Evolutionary conservation across 805 yeast species (phyloP).

Genomic region (Candida glaebosa): DNA sequence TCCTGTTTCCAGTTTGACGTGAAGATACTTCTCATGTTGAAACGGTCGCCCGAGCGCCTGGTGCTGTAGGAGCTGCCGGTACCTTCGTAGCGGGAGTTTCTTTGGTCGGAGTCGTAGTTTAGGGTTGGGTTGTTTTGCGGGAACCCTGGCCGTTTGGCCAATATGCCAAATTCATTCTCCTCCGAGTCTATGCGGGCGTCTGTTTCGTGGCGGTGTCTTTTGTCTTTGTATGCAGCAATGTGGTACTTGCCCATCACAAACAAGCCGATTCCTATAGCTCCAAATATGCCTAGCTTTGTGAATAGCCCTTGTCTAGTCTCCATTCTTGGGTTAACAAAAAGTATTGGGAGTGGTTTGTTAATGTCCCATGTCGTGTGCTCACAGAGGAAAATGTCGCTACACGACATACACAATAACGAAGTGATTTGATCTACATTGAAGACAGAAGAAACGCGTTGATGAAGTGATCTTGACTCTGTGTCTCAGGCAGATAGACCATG

Average conservation of each 20-base stretch:
- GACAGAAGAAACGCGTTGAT: background rate
- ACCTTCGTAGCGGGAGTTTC: constrained; percentile 68
- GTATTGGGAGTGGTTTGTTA: too few relatives aligned
- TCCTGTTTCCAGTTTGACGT: constrained; percentile 10
- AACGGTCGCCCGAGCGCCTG: constrained; percentile 56
- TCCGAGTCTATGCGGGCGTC: constrained; percentile 33
- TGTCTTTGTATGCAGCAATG: constrained; percentile 30
- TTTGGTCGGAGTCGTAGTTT: constrained; percentile 28
- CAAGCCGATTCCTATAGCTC: constrained; percentile 27
- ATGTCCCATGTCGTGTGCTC: too few relatives aligned
- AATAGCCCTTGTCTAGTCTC: constrained; percentile 37
- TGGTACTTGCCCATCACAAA: constrained; percentile 33
- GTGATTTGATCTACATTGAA: background rate
- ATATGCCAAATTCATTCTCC: constrained; percentile 25
- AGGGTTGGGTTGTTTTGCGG: constrained; percentile 36
- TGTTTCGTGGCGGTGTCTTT: constrained; percentile 31
- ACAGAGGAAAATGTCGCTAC: too few relatives aligned
- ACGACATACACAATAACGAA: too few relatives aligned
- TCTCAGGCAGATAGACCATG: too few relatives aligned
- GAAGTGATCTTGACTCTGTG: too few relatives aligned
- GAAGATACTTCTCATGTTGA: constrained; percentile 28
- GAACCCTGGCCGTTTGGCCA: constrained; percentile 51
- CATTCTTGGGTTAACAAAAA: too few relatives aligned
- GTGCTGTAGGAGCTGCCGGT: constrained; percentile 57
- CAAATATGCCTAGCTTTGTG: constrained; percentile 31